Conservation (phyloP, 257 asterid genomes). For the Fraxinus quadrangulata region DNA sequence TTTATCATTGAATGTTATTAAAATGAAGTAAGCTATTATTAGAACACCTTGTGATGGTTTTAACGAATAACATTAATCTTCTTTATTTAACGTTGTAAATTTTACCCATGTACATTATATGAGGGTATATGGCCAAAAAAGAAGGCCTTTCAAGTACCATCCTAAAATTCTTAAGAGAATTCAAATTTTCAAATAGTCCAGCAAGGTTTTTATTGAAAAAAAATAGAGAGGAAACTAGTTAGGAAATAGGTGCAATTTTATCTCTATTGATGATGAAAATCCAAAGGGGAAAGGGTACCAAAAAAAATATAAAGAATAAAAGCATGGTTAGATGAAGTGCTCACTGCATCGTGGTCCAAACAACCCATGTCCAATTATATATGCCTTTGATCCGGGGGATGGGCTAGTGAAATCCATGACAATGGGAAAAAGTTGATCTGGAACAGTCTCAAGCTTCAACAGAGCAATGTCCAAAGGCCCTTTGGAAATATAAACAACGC, state of each 20-base stretch:
- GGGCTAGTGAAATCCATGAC: conserved; percentile 64
- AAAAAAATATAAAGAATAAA: conserved; percentile 1
- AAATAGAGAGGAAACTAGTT: not conserved
- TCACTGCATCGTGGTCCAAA: conserved; percentile 98
- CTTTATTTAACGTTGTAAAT: not conserved
- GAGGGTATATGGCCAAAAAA: not conserved
- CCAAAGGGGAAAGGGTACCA: not conserved
- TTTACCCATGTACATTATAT: not conserved
- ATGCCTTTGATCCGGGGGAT: conserved; percentile 78
- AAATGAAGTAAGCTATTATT: conserved; percentile 9
- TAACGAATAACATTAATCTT: not conserved
- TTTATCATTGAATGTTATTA: not conserved
- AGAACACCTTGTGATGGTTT: conserved; percentile 6
- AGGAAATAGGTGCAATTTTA: not conserved
- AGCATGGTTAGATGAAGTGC: conserved; percentile 13
- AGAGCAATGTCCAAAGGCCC: conserved; percentile 95
- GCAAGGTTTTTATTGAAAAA: conserved; percentile 4
- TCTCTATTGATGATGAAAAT: not conserved
- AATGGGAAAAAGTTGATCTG: conserved; percentile 74
- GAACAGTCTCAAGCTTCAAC: conserved; percentile 71
- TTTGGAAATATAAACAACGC: conserved; percentile 70
- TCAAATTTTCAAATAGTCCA: not conserved
- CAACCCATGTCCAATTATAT: conserved; percentile 91
- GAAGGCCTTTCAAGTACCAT: not conserved
- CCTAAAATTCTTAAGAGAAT: not conserved